These are phyloP conservation scores for Fusarium sulawesiense DNA, from an alignment of 2,329 filamentous ascomycete species.

Conservation along the genomic window DNA sequence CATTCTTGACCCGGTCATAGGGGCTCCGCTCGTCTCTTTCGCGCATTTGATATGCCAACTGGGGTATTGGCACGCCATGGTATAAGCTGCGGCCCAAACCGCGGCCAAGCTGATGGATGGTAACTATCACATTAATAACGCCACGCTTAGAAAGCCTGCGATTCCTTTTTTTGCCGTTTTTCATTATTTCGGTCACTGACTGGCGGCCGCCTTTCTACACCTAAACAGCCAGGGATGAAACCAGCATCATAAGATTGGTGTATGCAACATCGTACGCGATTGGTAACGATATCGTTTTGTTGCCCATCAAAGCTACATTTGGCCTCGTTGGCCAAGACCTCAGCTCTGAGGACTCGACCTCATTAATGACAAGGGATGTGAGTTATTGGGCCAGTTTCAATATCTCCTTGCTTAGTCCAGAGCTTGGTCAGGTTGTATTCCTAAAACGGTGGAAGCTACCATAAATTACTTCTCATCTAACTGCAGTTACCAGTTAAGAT, in stretches of 20 bases:
- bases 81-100: constrained; percentile 42
- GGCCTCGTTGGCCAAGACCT: background rate
- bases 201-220: constrained; percentile 18
- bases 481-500: background rate
- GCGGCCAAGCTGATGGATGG: constrained; percentile 40
- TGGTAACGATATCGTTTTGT: background rate
- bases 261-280: background rate
- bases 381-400: background rate
- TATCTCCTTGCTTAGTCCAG: background rate
- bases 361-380: background rate
- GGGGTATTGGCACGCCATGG: constrained; percentile 28
- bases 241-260: constrained; percentile 14
- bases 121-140: constrained; percentile 33
- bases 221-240: constrained; percentile 18
- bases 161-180: background rate
- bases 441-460: background rate
- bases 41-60: constrained; percentile 23
- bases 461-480: too few relatives aligned
- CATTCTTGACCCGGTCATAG: constrained; percentile 30
- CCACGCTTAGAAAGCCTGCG: constrained; percentile 36
- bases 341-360: background rate
- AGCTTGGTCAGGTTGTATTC: background rate
- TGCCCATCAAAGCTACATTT: background rate
- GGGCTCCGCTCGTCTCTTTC: constrained; percentile 32
- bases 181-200: constrained; percentile 13